Conservation (phyloP, 805 yeast genomes). For the Kazachstania martiniae region DNA sequence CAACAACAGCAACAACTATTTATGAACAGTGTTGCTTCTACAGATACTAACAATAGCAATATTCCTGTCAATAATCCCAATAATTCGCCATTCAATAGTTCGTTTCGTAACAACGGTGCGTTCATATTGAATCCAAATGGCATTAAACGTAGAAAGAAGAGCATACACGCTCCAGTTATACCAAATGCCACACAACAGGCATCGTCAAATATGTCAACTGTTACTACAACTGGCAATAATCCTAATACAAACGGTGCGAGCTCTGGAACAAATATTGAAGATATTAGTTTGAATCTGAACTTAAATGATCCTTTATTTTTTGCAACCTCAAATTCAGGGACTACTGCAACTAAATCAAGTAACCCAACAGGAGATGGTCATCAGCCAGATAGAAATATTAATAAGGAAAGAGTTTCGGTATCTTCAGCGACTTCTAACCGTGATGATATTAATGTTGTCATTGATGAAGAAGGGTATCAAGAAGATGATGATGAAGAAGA, state of each 20-base stretch:
- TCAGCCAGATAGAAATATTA: no score
- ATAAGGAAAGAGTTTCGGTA: no score
- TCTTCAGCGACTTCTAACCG: neutral
- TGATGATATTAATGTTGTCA: neutral
- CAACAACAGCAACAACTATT: slow-evolving; percentile 3
- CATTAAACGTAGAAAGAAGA: slow-evolving; percentile 19
- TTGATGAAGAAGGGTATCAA: slow-evolving; percentile 19
- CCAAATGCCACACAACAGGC: neutral
- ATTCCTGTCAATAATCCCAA: no score
- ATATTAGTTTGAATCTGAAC: neutral
- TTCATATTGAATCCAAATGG: slow-evolving; percentile 27
- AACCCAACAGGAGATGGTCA: no score
- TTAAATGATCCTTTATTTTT: neutral
- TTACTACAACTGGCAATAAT: no score
- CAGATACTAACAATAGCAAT: slow-evolving; percentile 3
- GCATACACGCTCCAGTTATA: neutral
- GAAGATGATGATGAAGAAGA: slow-evolving; percentile 56
- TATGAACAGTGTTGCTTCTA: no score
- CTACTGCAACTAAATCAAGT: neutral
- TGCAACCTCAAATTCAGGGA: neutral
- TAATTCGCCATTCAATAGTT: no score
- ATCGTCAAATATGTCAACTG: neutral
- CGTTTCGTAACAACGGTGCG: slow-evolving; percentile 6
- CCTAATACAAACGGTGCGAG: neutral
- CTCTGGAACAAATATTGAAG: slow-evolving; percentile 11